These are phyloP conservation scores for Boletus vinaceobasis DNA, from an alignment of 768 basidiomycete species.

Conservation along the genomic window DNA sequence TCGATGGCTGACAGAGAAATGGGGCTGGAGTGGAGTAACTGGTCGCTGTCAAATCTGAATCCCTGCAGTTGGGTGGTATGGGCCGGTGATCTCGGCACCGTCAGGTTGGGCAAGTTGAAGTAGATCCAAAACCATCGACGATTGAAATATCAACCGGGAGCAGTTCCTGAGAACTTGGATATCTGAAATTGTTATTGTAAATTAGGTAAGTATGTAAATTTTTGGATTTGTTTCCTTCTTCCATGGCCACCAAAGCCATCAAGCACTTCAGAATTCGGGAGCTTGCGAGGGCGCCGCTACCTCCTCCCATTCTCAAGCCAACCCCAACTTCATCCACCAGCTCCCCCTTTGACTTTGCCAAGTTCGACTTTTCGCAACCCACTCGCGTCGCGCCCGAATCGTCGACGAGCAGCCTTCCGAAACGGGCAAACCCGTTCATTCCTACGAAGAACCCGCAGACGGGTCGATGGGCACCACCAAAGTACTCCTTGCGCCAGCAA, in stretches of 20 bases:
- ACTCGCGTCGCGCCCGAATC: neutral
- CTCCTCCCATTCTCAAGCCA: slow-evolving; percentile 27
- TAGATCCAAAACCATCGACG: too few species aligned
- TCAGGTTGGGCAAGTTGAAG: too few species aligned
- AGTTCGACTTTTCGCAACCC: slow-evolving; percentile 20
- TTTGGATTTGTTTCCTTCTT: neutral
- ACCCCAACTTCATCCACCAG: neutral
- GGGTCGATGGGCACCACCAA: slow-evolving; percentile 64
- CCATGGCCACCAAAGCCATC: slow-evolving; percentile 25
- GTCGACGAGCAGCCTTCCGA: slow-evolving; percentile 14
- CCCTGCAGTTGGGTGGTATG: too few species aligned
- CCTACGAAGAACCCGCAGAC: slow-evolving; percentile 56
- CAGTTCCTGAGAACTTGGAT: too few species aligned
- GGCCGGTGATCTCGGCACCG: too few species aligned
- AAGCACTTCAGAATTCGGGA: slow-evolving; percentile 27
- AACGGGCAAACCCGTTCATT: slow-evolving; percentile 63
- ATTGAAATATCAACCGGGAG: too few species aligned
- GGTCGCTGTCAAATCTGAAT: too few species aligned
- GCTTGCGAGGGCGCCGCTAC: slow-evolving; percentile 15
- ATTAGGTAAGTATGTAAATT: neutral
- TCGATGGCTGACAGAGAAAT: too few species aligned
- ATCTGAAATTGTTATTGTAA: neutral
- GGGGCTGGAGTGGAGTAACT: too few species aligned
- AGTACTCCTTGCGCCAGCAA: slow-evolving; percentile 72
- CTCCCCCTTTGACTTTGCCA: slow-evolving; percentile 16